phyloP scores from a whole-genome alignment of 495 filamentous ascomycete genomes.

The Penicillium antarcticum region DNA sequence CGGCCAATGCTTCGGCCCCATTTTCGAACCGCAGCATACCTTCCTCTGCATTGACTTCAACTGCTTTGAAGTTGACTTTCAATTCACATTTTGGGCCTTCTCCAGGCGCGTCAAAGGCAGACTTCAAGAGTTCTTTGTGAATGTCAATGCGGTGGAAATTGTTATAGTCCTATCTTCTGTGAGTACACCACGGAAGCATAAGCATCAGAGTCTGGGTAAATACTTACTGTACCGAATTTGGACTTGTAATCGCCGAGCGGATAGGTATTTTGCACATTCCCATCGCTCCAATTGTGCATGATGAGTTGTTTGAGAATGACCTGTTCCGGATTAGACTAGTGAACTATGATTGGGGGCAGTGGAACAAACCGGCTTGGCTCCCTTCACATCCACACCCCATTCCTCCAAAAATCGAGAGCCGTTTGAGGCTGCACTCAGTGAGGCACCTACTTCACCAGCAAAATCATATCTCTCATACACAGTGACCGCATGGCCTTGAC shows the following conservation, averaged over 20 bases:
- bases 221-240: conserved; percentile 23
- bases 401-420: conserved; percentile 24
- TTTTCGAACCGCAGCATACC: conserved; percentile 23
- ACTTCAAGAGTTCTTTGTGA: conserved; percentile 25
- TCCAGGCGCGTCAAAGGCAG: conserved; percentile 20
- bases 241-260: conserved; percentile 27
- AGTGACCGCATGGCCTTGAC: conserved; percentile 47
- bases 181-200: no score
- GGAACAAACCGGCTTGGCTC: conserved; percentile 22
- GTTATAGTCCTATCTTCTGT: conserved; percentile 21
- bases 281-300: conserved; percentile 26
- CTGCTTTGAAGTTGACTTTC: conserved; percentile 25
- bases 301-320: conserved; percentile 30
- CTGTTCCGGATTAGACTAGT: background rate
- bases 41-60: conserved; percentile 14
- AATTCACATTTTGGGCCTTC: conserved; percentile 16
- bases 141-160: conserved; percentile 34
- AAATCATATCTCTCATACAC: conserved; percentile 35
- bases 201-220: no score
- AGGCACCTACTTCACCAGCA: conserved; percentile 28
- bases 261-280: conserved; percentile 23
- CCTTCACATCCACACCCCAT: conserved; percentile 28
- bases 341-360: background rate
- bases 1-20: conserved; percentile 11
- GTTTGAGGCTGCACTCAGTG: conserved; percentile 25